phyloP scores from a whole-genome alignment of 1,284 basidiomycete genomes.

The Albatrellus sp. region DNA sequence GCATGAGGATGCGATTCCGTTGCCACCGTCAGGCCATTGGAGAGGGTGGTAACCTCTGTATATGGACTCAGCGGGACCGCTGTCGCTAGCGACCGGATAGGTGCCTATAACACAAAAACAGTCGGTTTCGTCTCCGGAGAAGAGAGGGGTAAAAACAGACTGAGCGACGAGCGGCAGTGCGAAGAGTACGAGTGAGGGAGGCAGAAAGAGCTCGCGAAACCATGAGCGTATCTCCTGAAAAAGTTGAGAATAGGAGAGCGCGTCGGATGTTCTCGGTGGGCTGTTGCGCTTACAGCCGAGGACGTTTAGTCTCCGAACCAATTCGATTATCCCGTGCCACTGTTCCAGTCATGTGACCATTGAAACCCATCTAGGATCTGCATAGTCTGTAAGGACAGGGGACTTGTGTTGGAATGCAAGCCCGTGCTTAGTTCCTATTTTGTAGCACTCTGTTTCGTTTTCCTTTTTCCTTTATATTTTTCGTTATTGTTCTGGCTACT shows the following conservation, averaged over 20 bases:
- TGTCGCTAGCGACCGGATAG: slow-evolving; percentile 56
- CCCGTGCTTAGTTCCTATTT: no score
- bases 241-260: not conserved
- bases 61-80: slow-evolving; percentile 56
- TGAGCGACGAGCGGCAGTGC: slow-evolving; percentile 40
- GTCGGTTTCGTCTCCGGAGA: not conserved
- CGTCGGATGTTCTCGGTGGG: not conserved
- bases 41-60: slow-evolving; percentile 80
- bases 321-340: no score
- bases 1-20: slow-evolving; percentile 88
- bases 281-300: not conserved
- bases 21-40: slow-evolving; percentile 88
- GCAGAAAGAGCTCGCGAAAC: slow-evolving; percentile 50
- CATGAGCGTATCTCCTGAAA: slow-evolving; percentile 27
- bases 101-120: slow-evolving; percentile 16
- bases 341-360: no score
- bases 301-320: not conserved
- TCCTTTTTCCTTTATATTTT: no score
- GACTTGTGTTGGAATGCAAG: no score
- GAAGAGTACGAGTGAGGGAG: slow-evolving; percentile 48
- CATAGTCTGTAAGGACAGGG: no score
- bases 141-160: slow-evolving; percentile 24
- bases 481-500: no score
- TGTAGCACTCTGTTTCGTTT: no score
- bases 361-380: no score